A percentile compares a stretch with the other conserved stretches of the same genome.
Evolutionary conservation across 352 stramenopile genomes (phyloP).

Genomic region (Pythium sukuiense): DNA sequence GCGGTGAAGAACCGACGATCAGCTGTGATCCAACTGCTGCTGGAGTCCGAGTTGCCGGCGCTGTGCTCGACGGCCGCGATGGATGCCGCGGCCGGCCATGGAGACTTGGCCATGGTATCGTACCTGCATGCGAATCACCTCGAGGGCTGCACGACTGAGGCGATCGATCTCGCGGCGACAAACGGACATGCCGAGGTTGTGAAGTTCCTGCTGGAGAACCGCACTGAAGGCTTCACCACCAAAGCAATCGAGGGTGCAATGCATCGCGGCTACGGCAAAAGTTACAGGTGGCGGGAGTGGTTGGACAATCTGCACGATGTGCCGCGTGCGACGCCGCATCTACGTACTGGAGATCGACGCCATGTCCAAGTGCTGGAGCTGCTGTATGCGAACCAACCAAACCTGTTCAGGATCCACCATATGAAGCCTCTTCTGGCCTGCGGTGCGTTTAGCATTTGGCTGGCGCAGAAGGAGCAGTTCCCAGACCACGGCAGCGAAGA

Average conservation of each 20-base stretch:
- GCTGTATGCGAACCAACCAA: neutral
- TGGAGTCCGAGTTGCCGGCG: too few species aligned
- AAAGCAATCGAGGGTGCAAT: neutral
- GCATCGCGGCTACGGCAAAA: conserved; percentile 1
- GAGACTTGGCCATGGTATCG: too few species aligned
- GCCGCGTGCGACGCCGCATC: neutral
- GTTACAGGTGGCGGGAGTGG: neutral
- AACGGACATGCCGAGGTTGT: conserved; percentile 24
- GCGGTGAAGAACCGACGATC: too few species aligned
- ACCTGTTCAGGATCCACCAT: neutral
- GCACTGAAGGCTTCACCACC: conserved; percentile 6
- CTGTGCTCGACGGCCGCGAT: too few species aligned
- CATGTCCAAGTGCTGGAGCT: conserved; percentile 8
- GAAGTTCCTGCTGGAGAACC: conserved; percentile 2
- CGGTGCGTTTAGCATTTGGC: conserved; percentile 12
- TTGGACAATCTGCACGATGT: neutral
- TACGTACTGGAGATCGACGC: conserved; percentile 3
- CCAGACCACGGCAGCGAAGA: conserved; percentile 1
- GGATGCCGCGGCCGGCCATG: too few species aligned
- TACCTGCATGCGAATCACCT: too few species aligned
- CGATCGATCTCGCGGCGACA: too few species aligned
- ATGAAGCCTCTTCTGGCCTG: conserved; percentile 7
- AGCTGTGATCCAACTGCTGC: too few species aligned
- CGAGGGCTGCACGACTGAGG: too few species aligned
- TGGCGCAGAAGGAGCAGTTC: conserved; percentile 1